Conservation (phyloP, 805 yeast species). For the Wickerhamiella parazyma region DNA sequence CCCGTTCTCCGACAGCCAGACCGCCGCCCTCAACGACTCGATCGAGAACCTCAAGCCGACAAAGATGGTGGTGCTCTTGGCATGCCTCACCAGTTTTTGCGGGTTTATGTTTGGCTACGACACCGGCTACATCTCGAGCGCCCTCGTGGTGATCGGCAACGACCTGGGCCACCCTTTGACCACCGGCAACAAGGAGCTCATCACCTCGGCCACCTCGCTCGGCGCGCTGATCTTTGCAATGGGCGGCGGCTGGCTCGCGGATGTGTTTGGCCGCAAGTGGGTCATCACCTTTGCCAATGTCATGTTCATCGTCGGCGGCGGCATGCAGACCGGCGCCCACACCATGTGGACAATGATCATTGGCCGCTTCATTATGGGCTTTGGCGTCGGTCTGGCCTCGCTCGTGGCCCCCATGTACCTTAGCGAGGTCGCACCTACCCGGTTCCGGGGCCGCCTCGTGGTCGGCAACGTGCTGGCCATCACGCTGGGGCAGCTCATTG, state of each 20-base stretch:
- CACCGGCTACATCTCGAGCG: constrained; percentile 92
- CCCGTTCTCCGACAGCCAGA: constrained; percentile 1
- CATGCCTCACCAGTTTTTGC: constrained; percentile 66
- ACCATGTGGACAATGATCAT: constrained; percentile 82
- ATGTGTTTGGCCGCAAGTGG: constrained; percentile 70
- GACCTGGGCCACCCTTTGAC: constrained; percentile 51
- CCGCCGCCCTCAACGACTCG: constrained; percentile 15
- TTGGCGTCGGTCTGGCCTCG: constrained; percentile 93
- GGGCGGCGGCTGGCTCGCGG: constrained; percentile 71
- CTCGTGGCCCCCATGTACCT: constrained; percentile 88
- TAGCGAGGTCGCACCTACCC: constrained; percentile 82
- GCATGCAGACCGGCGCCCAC: constrained; percentile 67
- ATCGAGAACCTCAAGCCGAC: constrained; percentile 28
- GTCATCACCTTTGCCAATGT: constrained; percentile 72
- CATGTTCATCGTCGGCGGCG: constrained; percentile 72
- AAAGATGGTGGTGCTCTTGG: constrained; percentile 48
- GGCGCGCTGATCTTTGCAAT: constrained; percentile 80
- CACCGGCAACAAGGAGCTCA: constrained; percentile 72
- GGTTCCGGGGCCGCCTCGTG: constrained; percentile 82
- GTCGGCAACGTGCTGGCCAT: constrained; percentile 78
- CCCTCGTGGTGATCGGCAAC: constrained; percentile 70
- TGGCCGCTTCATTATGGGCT: constrained; percentile 88
- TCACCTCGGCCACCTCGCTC: constrained; percentile 87
- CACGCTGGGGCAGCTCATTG: constrained; percentile 90
- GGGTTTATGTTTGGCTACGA: constrained; percentile 97